These are phyloP conservation scores for Nemania bipapillata DNA, from an alignment of 2,329 filamentous ascomycete species.

Conservation along the genomic window DNA sequence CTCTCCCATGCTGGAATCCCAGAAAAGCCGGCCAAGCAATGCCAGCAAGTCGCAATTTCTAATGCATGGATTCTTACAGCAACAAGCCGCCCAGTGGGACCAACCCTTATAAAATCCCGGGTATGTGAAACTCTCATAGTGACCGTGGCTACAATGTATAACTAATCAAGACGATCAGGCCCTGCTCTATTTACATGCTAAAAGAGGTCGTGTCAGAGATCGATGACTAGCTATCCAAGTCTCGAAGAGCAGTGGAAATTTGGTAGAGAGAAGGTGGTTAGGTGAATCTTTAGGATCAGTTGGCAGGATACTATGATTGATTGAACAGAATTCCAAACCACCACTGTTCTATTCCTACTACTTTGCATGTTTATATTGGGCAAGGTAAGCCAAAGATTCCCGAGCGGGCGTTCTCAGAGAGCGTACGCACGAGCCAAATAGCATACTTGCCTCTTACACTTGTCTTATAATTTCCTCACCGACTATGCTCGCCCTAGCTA, in stretches of 20 bases:
- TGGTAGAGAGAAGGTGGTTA: neutral
- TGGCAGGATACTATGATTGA: neutral
- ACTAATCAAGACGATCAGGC: conserved; percentile 8
- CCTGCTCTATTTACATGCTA: conserved; percentile 25
- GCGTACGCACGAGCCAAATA: neutral
- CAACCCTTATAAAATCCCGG: conserved; percentile 51
- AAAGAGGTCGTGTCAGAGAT: neutral
- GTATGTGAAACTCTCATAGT: conserved; percentile 34
- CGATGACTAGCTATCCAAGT: neutral
- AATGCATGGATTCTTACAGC: conserved; percentile 2
- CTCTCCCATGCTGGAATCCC: neutral
- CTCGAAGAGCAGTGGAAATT: neutral
- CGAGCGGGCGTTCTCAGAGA: too few relatives aligned
- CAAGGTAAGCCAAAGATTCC: too few relatives aligned
- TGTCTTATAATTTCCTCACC: neutral
- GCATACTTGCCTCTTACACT: neutral
- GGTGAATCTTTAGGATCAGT: neutral
- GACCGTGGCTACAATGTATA: too few relatives aligned
- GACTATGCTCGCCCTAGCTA: neutral
- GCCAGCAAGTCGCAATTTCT: neutral
- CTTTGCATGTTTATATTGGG: too few relatives aligned
- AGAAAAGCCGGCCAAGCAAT: neutral
- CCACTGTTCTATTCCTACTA: too few relatives aligned
- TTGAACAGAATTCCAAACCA: too few relatives aligned
- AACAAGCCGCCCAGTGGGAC: conserved; percentile 39